phyloP scores from a whole-genome alignment of 1,284 basidiomycete genomes.

The Takashimella tepidaria region DNA sequence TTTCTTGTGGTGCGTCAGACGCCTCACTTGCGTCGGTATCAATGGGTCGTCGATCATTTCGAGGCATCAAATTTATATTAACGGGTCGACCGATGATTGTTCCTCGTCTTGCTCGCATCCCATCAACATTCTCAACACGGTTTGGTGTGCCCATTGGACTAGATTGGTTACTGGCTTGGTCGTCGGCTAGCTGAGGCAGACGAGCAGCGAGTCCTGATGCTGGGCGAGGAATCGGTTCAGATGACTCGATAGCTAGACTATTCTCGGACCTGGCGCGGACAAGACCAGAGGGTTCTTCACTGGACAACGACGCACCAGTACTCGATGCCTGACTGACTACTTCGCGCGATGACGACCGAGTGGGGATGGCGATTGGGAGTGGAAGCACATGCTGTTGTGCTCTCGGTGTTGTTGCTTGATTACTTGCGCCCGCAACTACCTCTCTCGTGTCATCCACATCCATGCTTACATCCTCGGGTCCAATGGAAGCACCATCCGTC shows the following conservation, averaged over 20 bases:
- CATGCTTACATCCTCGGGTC: conserved; percentile 31
- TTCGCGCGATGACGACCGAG: conserved; percentile 16
- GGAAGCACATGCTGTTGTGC: conserved; percentile 30
- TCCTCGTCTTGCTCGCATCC: conserved; percentile 20
- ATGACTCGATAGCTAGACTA: conserved; percentile 24
- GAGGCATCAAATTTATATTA: conserved; percentile 23
- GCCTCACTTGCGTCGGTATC: conserved; percentile 33
- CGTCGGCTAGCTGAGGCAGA: conserved; percentile 29
- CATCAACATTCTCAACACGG: conserved; percentile 23
- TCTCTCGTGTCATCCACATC: conserved; percentile 30
- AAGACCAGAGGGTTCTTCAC: conserved; percentile 25
- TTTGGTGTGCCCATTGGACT: conserved; percentile 43
- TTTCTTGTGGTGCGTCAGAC: conserved; percentile 32
- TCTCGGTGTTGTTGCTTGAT: conserved; percentile 34
- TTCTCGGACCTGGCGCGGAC: conserved; percentile 37
- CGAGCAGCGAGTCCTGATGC: conserved; percentile 22
- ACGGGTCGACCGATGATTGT: conserved; percentile 41
- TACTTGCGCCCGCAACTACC: conserved; percentile 5
- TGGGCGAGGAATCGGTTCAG: conserved; percentile 11
- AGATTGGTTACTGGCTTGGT: conserved; percentile 38
- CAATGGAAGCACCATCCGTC: conserved; percentile 30
- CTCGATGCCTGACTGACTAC: conserved; percentile 29
- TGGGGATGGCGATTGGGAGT: conserved; percentile 30
- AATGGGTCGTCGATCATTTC: conserved; percentile 19
- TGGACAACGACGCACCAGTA: conserved; percentile 25